Percentiles rank a stretch among this genome's conserved stretches.
These are phyloP conservation scores for Cercophora newfieldiana DNA, from an alignment of 495 filamentous ascomycete species.

Conservation along the genomic window DNA sequence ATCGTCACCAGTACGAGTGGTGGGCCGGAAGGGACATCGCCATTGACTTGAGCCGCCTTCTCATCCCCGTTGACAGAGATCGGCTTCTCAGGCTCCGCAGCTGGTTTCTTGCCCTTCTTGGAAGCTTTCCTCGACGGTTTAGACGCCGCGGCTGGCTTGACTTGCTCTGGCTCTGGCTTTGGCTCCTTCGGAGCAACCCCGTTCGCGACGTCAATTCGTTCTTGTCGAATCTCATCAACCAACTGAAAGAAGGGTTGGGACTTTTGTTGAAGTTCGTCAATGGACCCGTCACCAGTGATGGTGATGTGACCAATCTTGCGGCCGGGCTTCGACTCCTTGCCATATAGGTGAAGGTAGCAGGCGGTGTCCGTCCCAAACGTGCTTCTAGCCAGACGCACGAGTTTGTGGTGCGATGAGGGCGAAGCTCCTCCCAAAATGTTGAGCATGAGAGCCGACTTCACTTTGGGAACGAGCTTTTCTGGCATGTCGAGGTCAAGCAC, in stretches of 20 bases:
- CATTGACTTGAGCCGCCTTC: background rate
- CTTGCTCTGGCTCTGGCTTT: constrained; percentile 22
- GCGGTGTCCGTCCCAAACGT: constrained; percentile 52
- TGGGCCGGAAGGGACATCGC: constrained; percentile 23
- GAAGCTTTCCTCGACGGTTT: background rate
- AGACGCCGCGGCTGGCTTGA: background rate
- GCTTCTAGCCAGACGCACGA: constrained; percentile 64
- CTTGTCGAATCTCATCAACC: constrained; percentile 64
- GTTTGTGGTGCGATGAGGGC: constrained; percentile 65
- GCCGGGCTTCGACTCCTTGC: constrained; percentile 81
- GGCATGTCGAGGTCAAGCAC: constrained; percentile 78
- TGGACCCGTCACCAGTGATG: constrained; percentile 61
- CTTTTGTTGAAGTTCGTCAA: constrained; percentile 69
- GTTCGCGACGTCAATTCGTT: constrained; percentile 43
- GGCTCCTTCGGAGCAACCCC: constrained; percentile 32
- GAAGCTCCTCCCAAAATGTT: constrained; percentile 86
- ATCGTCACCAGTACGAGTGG: constrained; percentile 81
- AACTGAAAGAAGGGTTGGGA: constrained; percentile 65
- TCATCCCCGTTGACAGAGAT: background rate
- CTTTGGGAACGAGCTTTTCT: constrained; percentile 58
- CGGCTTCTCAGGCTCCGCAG: background rate
- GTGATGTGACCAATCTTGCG: constrained; percentile 97
- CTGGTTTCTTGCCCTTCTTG: background rate
- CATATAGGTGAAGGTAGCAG: constrained; percentile 78
- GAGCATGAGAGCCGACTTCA: constrained; percentile 79